Conservation (phyloP, 306 rosid genomes). For the Dicorynia guianensis region DNA sequence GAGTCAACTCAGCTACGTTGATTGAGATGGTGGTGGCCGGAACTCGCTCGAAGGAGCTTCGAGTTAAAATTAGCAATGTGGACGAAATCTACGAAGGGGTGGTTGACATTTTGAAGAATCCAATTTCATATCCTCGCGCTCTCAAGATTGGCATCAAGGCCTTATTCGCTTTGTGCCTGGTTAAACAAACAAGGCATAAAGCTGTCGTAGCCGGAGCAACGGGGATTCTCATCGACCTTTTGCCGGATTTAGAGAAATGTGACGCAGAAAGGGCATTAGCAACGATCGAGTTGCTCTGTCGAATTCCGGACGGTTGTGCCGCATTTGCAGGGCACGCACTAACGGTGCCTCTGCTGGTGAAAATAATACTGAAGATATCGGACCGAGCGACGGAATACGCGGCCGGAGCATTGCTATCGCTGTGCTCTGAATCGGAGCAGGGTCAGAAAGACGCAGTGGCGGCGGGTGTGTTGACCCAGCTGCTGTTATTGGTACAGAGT, state of each 20-base stretch:
- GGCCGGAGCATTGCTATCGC: slow-evolving; percentile 79
- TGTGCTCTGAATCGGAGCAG: slow-evolving; percentile 77
- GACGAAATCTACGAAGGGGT: slow-evolving; percentile 82
- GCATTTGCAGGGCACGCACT: slow-evolving; percentile 77
- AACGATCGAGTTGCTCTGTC: slow-evolving; percentile 76
- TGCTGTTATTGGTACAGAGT: slow-evolving; percentile 82
- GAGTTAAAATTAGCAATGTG: slow-evolving; percentile 59
- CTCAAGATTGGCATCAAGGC: slow-evolving; percentile 81
- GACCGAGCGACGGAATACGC: slow-evolving; percentile 94
- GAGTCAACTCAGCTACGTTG: slow-evolving; percentile 80
- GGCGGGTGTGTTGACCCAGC: slow-evolving; percentile 83
- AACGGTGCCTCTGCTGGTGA: slow-evolving; percentile 84
- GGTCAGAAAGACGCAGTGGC: slow-evolving; percentile 76
- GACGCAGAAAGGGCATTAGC: slow-evolving; percentile 89
- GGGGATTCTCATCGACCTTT: slow-evolving; percentile 63
- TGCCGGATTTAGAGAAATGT: slow-evolving; percentile 82
- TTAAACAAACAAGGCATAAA: slow-evolving; percentile 75
- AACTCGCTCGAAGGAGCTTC: slow-evolving; percentile 68
- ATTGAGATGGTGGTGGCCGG: slow-evolving; percentile 76
- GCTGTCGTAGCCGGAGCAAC: slow-evolving; percentile 82
- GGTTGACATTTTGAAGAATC: slow-evolving; percentile 60
- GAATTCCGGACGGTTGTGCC: slow-evolving; percentile 63
- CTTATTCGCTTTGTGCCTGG: slow-evolving; percentile 75
- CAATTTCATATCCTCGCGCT: slow-evolving; percentile 66
- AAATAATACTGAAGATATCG: slow-evolving; percentile 78